These are phyloP conservation scores for Penicillium nordicum DNA, from an alignment of 2,329 filamentous ascomycete genomes.

Conservation along the genomic window DNA sequence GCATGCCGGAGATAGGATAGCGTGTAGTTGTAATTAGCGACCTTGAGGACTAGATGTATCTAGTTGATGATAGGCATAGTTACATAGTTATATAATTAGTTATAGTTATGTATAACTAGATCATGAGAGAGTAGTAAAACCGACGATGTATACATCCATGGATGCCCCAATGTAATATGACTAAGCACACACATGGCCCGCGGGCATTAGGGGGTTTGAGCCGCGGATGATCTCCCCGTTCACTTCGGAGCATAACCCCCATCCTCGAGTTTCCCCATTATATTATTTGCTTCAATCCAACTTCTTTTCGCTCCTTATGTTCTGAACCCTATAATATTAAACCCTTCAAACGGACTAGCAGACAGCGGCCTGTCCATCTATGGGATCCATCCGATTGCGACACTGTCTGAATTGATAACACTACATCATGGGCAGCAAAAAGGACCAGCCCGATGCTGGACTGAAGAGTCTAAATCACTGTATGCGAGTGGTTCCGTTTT, in stretches of 20 bases:
- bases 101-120: not conserved
- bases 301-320: constrained; percentile 24
- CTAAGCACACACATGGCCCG: constrained; percentile 24
- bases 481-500: constrained; percentile 24
- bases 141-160: not conserved
- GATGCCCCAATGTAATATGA: constrained; percentile 1
- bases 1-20: not conserved
- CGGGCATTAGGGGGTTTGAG: constrained; percentile 18
- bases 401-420: constrained; percentile 18
- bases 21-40: not conserved
- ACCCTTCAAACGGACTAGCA: constrained; percentile 14
- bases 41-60: not conserved
- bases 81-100: not conserved
- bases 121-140: not conserved
- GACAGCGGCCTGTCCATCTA: constrained; percentile 24
- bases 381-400: constrained; percentile 22
- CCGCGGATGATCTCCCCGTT: constrained; percentile 10
- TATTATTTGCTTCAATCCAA: constrained; percentile 12
- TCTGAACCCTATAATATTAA: not conserved
- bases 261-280: not conserved
- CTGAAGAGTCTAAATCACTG: constrained; percentile 77
- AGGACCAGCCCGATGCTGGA: constrained; percentile 58
- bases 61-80: too few relatives aligned
- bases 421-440: constrained; percentile 37
- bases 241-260: not conserved